These are phyloP conservation scores for Patellifolia procumbens DNA, from an alignment of 179 eudicot genomes.

Conservation along the genomic window DNA sequence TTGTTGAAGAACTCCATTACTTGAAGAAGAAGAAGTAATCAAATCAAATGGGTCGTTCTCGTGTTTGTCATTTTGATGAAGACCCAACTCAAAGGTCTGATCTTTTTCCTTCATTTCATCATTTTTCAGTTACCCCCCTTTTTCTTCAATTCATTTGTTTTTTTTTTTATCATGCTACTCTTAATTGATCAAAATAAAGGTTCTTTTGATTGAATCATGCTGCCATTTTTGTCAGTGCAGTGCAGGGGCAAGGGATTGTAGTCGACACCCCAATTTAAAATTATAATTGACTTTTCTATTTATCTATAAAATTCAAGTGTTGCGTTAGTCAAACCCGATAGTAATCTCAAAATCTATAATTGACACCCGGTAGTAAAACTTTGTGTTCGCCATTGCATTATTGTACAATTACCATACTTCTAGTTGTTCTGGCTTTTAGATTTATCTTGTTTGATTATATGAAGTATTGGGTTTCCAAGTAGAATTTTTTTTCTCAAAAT, in stretches of 20 bases:
- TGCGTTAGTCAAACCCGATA: no score
- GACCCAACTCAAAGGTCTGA: slow-evolving; percentile 72
- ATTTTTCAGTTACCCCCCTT: not conserved
- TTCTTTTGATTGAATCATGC: no score
- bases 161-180: not conserved
- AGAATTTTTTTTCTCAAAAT: not conserved
- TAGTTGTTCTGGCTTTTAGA: not conserved
- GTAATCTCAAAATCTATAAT: no score
- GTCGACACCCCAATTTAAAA: no score
- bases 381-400: no score
- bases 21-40: not conserved
- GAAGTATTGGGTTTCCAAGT: not conserved
- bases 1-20: not conserved
- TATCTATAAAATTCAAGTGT: no score
- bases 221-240: no score
- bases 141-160: not conserved
- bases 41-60: slow-evolving; percentile 74
- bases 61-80: slow-evolving; percentile 66
- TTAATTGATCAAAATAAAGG: not conserved
- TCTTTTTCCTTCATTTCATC: slow-evolving; percentile 13
- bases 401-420: not conserved
- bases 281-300: no score
- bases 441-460: slow-evolving; percentile 2
- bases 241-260: no score
- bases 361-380: no score